Conservation (phyloP, 2,329 filamentous ascomycete genomes). For the Trichoderma hamatum region DNA sequence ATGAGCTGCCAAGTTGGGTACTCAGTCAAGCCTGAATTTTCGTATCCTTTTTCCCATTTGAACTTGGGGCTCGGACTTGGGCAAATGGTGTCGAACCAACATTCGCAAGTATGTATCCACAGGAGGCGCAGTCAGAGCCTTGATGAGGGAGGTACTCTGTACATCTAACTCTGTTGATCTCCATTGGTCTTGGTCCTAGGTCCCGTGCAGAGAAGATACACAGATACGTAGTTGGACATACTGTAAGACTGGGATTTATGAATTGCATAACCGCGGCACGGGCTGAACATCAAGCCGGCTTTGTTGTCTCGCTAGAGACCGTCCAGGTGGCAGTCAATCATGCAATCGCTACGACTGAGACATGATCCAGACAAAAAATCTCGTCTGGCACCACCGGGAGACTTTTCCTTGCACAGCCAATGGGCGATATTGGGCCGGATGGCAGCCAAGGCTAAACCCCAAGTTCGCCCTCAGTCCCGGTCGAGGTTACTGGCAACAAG, state of each 20-base stretch:
- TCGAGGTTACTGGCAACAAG: neutral
- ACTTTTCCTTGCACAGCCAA: constrained; percentile 8
- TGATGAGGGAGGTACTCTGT: constrained; percentile 13
- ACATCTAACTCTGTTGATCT: constrained; percentile 12
- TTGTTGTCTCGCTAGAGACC: constrained; percentile 1
- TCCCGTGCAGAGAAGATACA: neutral
- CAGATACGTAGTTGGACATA: constrained; percentile 6
- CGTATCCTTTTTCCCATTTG: constrained; percentile 10
- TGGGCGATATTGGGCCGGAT: constrained; percentile 13
- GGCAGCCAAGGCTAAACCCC: constrained; percentile 5
- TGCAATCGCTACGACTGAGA: constrained; percentile 6
- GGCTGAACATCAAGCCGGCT: constrained; percentile 5
- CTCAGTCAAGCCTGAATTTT: constrained; percentile 8
- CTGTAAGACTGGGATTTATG: constrained; percentile 3
- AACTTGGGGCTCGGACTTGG: neutral
- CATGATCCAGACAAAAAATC: neutral
- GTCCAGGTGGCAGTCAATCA: constrained; percentile 24
- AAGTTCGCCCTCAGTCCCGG: constrained; percentile 15
- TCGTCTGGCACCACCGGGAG: constrained; percentile 18
- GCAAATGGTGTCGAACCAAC: constrained; percentile 3
- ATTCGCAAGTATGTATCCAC: constrained; percentile 9
- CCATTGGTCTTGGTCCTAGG: neutral
- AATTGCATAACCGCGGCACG: neutral
- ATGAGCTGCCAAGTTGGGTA: constrained; percentile 16
- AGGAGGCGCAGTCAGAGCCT: constrained; percentile 5